These are phyloP conservation scores for Trichoderma sp. DNA, from an alignment of 2,329 filamentous ascomycete species.

Conservation along the genomic window DNA sequence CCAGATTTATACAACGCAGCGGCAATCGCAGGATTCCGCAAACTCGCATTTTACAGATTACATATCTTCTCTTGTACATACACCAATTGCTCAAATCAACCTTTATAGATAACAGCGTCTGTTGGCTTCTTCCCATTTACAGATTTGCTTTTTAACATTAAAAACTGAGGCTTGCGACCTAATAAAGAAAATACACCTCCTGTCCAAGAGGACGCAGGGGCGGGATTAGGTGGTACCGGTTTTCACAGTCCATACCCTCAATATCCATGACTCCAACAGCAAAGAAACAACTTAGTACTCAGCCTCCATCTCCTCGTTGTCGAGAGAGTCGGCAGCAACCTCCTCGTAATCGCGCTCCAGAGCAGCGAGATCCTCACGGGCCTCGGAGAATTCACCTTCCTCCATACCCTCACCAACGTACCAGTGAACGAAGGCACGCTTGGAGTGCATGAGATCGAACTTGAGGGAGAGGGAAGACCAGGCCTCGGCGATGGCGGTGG, in stretches of 20 bases:
- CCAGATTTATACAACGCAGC: background rate
- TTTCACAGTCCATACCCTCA: slow-evolving; percentile 19
- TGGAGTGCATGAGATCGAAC: slow-evolving; percentile 99
- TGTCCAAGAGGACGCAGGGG: slow-evolving; percentile 29
- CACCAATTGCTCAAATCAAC: slow-evolving; percentile 12
- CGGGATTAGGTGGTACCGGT: slow-evolving; percentile 28
- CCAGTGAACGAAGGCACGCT: slow-evolving; percentile 99
- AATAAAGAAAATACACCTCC: slow-evolving; percentile 41
- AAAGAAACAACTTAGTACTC: slow-evolving; percentile 68
- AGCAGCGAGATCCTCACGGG: slow-evolving; percentile 95
- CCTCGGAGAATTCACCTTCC: slow-evolving; percentile 99
- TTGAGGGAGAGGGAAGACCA: slow-evolving; percentile 96
- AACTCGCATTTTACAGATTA: background rate
- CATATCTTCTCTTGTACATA: background rate
- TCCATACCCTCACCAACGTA: slow-evolving; percentile 99
- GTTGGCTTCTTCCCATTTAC: slow-evolving; percentile 29
- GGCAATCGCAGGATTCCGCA: background rate
- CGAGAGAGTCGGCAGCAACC: slow-evolving; percentile 90
- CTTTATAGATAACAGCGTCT: slow-evolving; percentile 19
- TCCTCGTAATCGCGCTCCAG: slow-evolving; percentile 99
- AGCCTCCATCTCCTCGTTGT: slow-evolving; percentile 80
- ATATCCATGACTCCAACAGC: slow-evolving; percentile 18
- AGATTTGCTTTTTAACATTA: slow-evolving; percentile 37
- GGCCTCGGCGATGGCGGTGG: slow-evolving; percentile 95
- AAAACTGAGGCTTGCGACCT: slow-evolving; percentile 37